Evolutionary conservation across 768 basidiomycete genomes (phyloP).

Genomic region (Butyriboletus loyo): DNA sequence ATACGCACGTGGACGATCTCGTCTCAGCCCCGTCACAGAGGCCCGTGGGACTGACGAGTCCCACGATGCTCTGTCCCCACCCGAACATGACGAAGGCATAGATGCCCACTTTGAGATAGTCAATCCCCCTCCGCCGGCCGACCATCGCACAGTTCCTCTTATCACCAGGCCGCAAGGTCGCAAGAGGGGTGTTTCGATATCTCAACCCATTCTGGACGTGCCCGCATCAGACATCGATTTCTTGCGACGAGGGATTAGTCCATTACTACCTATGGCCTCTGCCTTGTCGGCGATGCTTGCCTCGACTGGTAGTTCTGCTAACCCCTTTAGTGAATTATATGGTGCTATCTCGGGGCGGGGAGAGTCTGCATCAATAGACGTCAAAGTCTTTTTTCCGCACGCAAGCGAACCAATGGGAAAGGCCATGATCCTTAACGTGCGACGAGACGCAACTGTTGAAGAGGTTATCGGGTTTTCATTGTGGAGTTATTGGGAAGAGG

Average conservation of each 20-base stretch:
- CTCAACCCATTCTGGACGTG: conserved; percentile 16
- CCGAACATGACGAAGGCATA: conserved; percentile 26
- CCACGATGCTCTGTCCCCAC: conserved; percentile 21
- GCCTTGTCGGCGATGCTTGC: conserved; percentile 75
- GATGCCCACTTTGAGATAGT: conserved; percentile 57
- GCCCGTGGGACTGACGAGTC: conserved; percentile 34
- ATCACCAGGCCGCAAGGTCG: conserved; percentile 27
- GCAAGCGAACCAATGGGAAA: conserved; percentile 59
- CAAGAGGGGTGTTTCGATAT: conserved; percentile 29
- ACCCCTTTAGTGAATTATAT: conserved; percentile 88
- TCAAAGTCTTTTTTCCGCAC: conserved; percentile 85
- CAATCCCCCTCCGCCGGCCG: conserved; percentile 36
- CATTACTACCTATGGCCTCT: conserved; percentile 49
- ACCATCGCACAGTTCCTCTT: conserved; percentile 15
- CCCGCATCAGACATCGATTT: conserved; percentile 41
- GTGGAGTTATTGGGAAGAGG: conserved; percentile 92
- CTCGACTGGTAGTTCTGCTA: conserved; percentile 56
- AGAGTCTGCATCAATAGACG: conserved; percentile 55
- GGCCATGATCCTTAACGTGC: conserved; percentile 69
- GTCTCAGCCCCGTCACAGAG: conserved; percentile 66
- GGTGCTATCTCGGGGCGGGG: conserved; percentile 79
- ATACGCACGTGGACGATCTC: conserved; percentile 38
- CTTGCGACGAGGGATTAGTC: conserved; percentile 46
- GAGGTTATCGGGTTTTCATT: conserved; percentile 93
- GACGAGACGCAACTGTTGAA: conserved; percentile 88